Evolutionary conservation across 805 yeast species (phyloP).

Genomic region (Ogataea siamensis): DNA sequence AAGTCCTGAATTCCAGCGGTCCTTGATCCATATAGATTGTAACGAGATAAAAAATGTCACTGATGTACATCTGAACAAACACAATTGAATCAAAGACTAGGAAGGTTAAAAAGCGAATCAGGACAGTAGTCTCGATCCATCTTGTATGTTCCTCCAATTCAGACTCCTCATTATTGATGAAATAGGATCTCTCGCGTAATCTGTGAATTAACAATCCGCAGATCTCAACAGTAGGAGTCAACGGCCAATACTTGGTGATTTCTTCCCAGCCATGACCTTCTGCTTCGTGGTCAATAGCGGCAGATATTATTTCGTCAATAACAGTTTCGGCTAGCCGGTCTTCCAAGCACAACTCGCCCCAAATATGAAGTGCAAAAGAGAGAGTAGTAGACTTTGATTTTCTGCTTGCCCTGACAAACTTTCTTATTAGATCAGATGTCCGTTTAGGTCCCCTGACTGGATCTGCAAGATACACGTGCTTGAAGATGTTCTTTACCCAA

Average conservation of each 20-base stretch:
- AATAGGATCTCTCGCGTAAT: slow-evolving; percentile 52
- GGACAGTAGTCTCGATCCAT: slow-evolving; percentile 70
- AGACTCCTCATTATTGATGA: slow-evolving; percentile 43
- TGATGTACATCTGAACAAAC: slow-evolving; percentile 60
- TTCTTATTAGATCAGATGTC: slow-evolving; percentile 58
- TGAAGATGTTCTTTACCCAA: slow-evolving; percentile 70
- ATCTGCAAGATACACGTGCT: slow-evolving; percentile 51
- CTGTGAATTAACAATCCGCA: slow-evolving; percentile 63
- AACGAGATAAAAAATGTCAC: slow-evolving; percentile 68
- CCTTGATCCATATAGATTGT: slow-evolving; percentile 57
- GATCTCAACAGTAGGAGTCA: slow-evolving; percentile 68
- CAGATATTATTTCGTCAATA: slow-evolving; percentile 71
- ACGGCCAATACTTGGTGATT: slow-evolving; percentile 58
- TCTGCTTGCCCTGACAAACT: slow-evolving; percentile 58
- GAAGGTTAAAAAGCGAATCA: slow-evolving; percentile 60
- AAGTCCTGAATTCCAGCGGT: slow-evolving; percentile 55
- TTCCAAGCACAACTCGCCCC: slow-evolving; percentile 66
- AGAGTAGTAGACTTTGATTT: slow-evolving; percentile 47
- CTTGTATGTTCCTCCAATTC: slow-evolving; percentile 50
- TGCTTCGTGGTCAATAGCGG: slow-evolving; percentile 74
- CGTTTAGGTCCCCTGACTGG: slow-evolving; percentile 59
- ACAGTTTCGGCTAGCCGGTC: slow-evolving; percentile 55
- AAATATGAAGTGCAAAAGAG: slow-evolving; percentile 56
- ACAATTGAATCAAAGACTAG: slow-evolving; percentile 68
- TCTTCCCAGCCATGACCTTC: slow-evolving; percentile 68